Base-by-base conservation (phyloP, 768 basidiomycete genomes). In the Clitopilus hobsonii region DNA sequence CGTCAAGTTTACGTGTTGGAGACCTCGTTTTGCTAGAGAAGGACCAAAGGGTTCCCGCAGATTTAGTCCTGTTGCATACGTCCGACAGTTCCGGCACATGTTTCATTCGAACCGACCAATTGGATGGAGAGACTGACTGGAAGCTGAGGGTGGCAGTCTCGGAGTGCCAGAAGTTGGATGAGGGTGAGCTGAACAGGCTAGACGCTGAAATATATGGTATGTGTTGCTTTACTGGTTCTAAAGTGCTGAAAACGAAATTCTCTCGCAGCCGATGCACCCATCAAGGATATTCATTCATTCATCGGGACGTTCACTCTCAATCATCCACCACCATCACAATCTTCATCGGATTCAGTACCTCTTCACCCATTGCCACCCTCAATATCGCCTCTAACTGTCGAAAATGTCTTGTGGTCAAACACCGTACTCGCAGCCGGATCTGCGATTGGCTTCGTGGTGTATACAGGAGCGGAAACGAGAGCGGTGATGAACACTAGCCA, bases 81-180 rank as follows among this genome's bases (percentile, higher is more conserved):
- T 88, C 86, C 3, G 96, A 99, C 63, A 72, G 83, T 2, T 87
- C 88, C 23, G 97, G 97, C 2, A 94, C 94, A 1, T 98, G 96
- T 68, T 99, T 98, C 69, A 92, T 99, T 58, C 82, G 97, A 8
- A 99, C 96, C 1, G 97, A 99, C 70, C 97, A 98, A 65, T 78
- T 99, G 25, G 97, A 99, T 60, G 97, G 97, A 38, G 97, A 99
- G 71, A 99, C 97, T 3, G 97, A 99, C 64, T 98, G 97, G 97
- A 99, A 99, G 68, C 75, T 98, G 49, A 83, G 91, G 3, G 90
- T 97, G 1, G 94, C 96, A 1, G 86, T 96, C 0, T 82, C 88
- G 2, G 80, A 87, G 23, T 89, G 86, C 41, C 94, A 97, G 74
- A 87, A 86, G 60, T 67, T 94, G 51, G 71, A 68, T 11, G 81